A percentile compares a stretch with the other conserved stretches of the same genome.
phyloP scores from a whole-genome alignment of 495 filamentous ascomycete genomes.

The Parathielavia appendiculata region DNA sequence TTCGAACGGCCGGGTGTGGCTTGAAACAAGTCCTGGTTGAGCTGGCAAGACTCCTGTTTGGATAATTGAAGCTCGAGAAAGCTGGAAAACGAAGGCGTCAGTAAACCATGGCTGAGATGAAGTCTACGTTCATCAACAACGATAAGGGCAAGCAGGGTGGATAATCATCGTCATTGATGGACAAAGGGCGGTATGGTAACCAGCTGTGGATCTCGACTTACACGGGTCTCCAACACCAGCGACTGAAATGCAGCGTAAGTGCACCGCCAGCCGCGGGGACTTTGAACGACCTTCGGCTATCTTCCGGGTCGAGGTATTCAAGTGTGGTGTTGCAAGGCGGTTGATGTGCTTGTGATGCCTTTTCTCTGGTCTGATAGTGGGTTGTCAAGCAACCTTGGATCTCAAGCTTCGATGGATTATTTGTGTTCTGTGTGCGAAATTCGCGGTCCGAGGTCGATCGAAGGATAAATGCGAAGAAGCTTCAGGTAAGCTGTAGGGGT shows the following conservation, averaged over 20 bases:
- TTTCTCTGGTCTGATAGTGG: too few relatives aligned
- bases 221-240: not conserved
- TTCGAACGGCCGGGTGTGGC: not conserved
- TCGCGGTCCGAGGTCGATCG: too few relatives aligned
- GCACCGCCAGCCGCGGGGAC: not conserved
- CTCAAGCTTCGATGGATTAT: too few relatives aligned
- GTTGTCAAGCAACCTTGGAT: too few relatives aligned
- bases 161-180: slow-evolving; percentile 9
- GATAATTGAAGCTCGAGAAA: not conserved
- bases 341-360: too few relatives aligned
- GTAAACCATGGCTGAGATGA: not conserved
- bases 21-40: not conserved
- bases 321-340: not conserved
- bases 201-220: slow-evolving; percentile 10
- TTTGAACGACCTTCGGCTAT: not conserved
- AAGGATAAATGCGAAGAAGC: too few relatives aligned
- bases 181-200: not conserved
- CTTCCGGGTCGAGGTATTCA: not conserved
- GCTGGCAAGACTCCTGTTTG: not conserved
- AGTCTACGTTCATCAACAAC: not conserved
- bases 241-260: not conserved
- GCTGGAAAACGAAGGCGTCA: not conserved
- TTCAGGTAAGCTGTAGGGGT: too few relatives aligned
- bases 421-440: too few relatives aligned
- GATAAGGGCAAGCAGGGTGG: not conserved